A percentile compares a stretch with the other conserved stretches of the same genome.
Evolutionary conservation across 1,139 yeast species (phyloP).

Genomic region (Magnusiomyces suaveolens): DNA sequence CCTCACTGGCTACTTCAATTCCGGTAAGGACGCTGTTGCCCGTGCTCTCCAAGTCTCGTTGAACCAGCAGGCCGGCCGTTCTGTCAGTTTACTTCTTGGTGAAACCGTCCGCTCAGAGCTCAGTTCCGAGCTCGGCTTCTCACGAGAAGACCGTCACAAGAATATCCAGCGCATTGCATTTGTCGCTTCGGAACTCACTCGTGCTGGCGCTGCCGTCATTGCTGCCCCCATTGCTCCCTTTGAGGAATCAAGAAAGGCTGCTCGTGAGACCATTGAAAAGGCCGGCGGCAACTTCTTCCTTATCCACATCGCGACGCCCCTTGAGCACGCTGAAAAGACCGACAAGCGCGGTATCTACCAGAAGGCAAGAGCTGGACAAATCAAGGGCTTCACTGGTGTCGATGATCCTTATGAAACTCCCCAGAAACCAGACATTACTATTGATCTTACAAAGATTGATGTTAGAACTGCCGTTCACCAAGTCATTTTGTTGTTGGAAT

Average conservation of each 20-base stretch:
- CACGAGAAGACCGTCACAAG: slow-evolving; percentile 35
- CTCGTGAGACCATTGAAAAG: slow-evolving; percentile 37
- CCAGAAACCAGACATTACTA: slow-evolving; percentile 43
- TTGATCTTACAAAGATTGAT: slow-evolving; percentile 43
- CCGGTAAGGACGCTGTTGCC: slow-evolving; percentile 55
- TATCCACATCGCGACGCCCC: slow-evolving; percentile 43
- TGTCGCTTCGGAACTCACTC: slow-evolving; percentile 71
- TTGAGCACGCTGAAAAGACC: slow-evolving; percentile 37
- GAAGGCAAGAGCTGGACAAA: slow-evolving; percentile 38
- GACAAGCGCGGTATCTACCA: slow-evolving; percentile 43
- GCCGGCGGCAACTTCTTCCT: slow-evolving; percentile 40
- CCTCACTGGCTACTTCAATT: slow-evolving; percentile 49
- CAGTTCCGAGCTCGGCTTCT: slow-evolving; percentile 36
- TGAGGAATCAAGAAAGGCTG: slow-evolving; percentile 33
- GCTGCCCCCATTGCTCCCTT: slow-evolving; percentile 49
- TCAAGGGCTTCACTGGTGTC: slow-evolving; percentile 41
- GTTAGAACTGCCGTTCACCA: slow-evolving; percentile 59
- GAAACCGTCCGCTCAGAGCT: slow-evolving; percentile 40
- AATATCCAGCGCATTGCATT: slow-evolving; percentile 43
- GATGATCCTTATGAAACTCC: slow-evolving; percentile 43
- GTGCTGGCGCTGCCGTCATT: slow-evolving; percentile 86
- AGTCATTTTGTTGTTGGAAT: slow-evolving; percentile 59
- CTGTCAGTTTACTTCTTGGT: slow-evolving; percentile 58
- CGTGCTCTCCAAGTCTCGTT: slow-evolving; percentile 83
- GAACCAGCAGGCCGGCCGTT: slow-evolving; percentile 85